Base-by-base conservation (phyloP, 2,329 filamentous ascomycete species). In the Colletotrichum lupini region DNA sequence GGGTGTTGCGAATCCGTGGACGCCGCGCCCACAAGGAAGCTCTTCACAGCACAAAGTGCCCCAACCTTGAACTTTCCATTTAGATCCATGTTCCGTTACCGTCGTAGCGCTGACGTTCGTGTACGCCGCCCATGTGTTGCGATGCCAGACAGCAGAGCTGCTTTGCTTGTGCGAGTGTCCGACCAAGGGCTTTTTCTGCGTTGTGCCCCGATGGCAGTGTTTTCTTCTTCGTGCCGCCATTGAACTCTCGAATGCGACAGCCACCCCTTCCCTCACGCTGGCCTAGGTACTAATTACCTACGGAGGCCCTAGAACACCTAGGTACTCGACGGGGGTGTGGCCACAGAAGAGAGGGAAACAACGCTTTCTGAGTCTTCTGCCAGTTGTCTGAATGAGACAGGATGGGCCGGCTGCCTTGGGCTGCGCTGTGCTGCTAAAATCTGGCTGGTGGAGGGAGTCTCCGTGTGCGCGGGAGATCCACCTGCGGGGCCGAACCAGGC, bases 381-480 rank as follows among this genome's bases (percentile, higher is more conserved):
- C 65, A 72, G 58, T 26, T 68, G 69, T 60, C 35, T 68, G 28
- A n/a, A 46, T 52, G 58, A 64, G 46, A 37, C 16, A 64, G 59
- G 59, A 63, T 57, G 61, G 67, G 49, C 35, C 60, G 70, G 57
- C 35, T 68, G 24, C 28, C 49, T 58, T 69, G 65, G 65, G 65
- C 49, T 62, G 35, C 16, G 42, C 60, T 67, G 35, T 2, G 42
- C 35, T 67, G 46, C 52, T 55, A 19, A 26, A 46, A 26, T 64
- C 12, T 68, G 66, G 66, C 55, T 58, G 59, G 42, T 49, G 42
- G 42, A 49, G 58, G 42, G 49, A 61, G 42, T 42, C 56, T 58
- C 68, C 35, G 57, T 28, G 46, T 55, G 66, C 32, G 60, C 60
- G 67, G 61, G 59, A 71, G 67, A 71, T 67, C 67, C 72, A 74